These are phyloP conservation scores for Termitomyces sp. DNA, from an alignment of 768 basidiomycete species.

Conservation along the genomic window DNA sequence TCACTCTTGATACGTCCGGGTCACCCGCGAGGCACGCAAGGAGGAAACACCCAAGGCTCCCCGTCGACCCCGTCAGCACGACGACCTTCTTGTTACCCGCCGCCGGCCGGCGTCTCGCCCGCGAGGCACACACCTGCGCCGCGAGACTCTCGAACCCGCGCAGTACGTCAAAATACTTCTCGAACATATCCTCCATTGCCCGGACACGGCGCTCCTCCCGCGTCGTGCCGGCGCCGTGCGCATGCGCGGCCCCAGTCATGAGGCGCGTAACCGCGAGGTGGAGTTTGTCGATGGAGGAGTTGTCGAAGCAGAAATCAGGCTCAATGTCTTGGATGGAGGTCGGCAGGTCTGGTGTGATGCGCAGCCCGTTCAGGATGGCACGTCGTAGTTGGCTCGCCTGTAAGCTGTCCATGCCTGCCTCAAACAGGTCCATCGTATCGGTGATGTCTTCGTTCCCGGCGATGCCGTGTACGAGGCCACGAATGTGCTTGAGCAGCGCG, in stretches of 20 bases:
- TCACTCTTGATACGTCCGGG: constrained; percentile 20
- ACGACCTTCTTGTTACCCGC: constrained; percentile 18
- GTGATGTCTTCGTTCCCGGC: constrained; percentile 17
- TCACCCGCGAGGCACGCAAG: constrained; percentile 22
- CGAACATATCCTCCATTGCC: constrained; percentile 24
- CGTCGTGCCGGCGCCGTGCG: not conserved
- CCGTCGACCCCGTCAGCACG: constrained; percentile 33
- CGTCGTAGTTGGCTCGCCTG: constrained; percentile 31
- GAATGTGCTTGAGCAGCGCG: constrained; percentile 17
- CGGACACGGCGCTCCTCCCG: constrained; percentile 14
- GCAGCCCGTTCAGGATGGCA: constrained; percentile 19
- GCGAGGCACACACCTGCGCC: constrained; percentile 8
- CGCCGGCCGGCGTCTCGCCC: constrained; percentile 2
- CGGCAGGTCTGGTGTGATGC: constrained; percentile 16
- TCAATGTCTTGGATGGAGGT: constrained; percentile 16
- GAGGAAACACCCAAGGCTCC: constrained; percentile 29
- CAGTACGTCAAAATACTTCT: constrained; percentile 17
- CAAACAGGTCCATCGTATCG: constrained; percentile 28
- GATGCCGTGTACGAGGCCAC: constrained; percentile 17
- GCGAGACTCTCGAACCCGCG: constrained; percentile 8
- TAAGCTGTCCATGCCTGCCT: constrained; percentile 35
- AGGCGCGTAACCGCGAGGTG: constrained; percentile 12
- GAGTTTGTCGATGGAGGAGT: constrained; percentile 23
- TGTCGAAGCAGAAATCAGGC: constrained; percentile 24
- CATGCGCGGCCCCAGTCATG: constrained; percentile 12